Evolutionary conservation across 768 basidiomycete species (phyloP).

Genomic region (Lentinula guzmanii): DNA sequence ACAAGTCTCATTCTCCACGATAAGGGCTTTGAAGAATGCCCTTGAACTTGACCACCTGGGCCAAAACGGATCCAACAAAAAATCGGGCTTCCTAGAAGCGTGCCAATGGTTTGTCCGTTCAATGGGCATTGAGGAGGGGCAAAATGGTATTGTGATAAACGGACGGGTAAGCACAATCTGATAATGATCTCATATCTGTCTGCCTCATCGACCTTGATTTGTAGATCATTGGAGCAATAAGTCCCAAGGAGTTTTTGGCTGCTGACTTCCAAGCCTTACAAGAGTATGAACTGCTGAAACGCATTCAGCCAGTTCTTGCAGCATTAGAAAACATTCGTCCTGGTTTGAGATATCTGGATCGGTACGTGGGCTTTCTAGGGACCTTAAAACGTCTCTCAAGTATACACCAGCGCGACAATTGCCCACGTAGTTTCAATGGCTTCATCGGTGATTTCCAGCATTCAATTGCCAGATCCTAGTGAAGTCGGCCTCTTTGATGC

Average conservation of each 20-base stretch:
- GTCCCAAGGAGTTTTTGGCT: constrained; percentile 47
- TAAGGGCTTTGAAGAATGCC: constrained; percentile 24
- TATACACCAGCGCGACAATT: constrained; percentile 38
- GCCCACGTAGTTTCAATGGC: constrained; percentile 58
- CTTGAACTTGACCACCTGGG: constrained; percentile 26
- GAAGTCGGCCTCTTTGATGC: constrained; percentile 69
- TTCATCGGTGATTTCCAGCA: constrained; percentile 67
- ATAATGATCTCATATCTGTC: background rate
- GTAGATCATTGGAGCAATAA: constrained; percentile 76
- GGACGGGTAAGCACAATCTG: constrained; percentile 59
- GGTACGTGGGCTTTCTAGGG: constrained; percentile 26
- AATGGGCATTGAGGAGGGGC: constrained; percentile 50
- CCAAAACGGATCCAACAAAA: constrained; percentile 28
- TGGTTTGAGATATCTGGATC: constrained; percentile 28
- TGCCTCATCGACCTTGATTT: constrained; percentile 5
- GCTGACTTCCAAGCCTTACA: constrained; percentile 73
- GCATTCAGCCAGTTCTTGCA: constrained; percentile 61
- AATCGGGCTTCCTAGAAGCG: constrained; percentile 36
- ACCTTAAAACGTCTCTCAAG: background rate
- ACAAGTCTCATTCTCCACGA: constrained; percentile 34
- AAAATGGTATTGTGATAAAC: constrained; percentile 67
- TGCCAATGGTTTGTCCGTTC: constrained; percentile 46
- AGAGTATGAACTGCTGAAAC: constrained; percentile 66
- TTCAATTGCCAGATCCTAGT: constrained; percentile 67
- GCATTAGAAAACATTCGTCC: constrained; percentile 54